Evolutionary conservation across 2,329 filamentous ascomycete species (phyloP).

Genomic region (Stemphylium beticola): DNA sequence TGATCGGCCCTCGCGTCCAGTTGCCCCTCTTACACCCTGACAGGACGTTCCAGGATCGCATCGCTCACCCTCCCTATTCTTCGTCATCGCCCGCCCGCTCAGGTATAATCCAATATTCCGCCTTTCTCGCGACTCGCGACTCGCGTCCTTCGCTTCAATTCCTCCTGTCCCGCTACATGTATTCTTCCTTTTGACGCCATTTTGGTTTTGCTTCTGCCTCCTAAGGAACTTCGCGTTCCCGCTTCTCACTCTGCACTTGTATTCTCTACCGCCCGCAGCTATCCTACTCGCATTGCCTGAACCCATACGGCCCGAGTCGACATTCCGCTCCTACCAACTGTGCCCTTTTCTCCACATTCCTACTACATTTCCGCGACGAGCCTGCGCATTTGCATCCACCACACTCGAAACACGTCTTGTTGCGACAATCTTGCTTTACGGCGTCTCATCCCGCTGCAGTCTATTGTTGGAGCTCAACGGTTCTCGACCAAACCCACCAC

Average conservation of each 20-base stretch:
- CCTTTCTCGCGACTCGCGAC: conserved; percentile 12
- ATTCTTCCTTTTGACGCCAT: background rate
- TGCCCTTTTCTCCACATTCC: background rate
- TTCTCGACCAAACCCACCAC: background rate
- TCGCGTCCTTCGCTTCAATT: too few relatives aligned
- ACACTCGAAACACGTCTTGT: conserved; percentile 5
- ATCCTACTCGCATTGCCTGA: background rate
- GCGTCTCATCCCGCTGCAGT: conserved; percentile 1
- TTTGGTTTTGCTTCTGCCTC: background rate
- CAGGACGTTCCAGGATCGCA: conserved; percentile 6
- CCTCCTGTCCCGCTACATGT: background rate
- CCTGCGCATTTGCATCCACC: conserved; percentile 4
- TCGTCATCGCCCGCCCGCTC: conserved; percentile 27
- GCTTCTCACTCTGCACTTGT: background rate
- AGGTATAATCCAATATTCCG: conserved; percentile 21
- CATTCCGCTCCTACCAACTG: background rate
- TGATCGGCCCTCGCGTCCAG: conserved; percentile 15
- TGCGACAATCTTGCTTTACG: conserved; percentile 3
- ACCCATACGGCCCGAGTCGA: background rate
- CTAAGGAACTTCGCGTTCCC: background rate
- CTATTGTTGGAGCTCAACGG: background rate
- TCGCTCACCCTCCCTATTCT: conserved; percentile 16
- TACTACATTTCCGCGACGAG: conserved; percentile 5
- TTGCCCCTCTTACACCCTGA: conserved; percentile 12
- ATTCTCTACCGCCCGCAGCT: background rate